Conservation (phyloP, 441 rosid genomes). For the Populus hybrid region DNA sequence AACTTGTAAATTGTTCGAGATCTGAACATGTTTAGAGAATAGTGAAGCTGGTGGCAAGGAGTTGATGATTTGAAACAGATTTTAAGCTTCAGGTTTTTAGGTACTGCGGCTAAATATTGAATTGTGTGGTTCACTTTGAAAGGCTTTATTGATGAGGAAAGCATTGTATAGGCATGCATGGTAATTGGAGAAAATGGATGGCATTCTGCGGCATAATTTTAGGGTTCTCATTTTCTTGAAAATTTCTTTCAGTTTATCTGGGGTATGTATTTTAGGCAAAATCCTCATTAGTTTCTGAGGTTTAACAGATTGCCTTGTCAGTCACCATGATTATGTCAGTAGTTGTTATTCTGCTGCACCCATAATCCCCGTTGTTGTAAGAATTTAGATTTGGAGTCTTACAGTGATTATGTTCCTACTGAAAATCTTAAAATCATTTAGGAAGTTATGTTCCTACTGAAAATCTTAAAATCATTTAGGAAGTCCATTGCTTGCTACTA, state of each 20-base stretch:
- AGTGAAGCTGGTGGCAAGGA: neutral
- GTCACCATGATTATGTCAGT: neutral
- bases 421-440: neutral
- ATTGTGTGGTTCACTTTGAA: neutral
- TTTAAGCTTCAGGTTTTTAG: neutral
- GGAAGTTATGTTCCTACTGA: neutral
- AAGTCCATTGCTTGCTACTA: neutral
- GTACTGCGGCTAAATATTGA: neutral
- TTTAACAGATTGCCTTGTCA: neutral
- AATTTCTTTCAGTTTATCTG: neutral
- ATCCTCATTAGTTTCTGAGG: neutral
- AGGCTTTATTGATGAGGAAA: neutral
- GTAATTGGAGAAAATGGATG: neutral
- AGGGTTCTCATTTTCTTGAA: neutral
- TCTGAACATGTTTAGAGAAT: neutral
- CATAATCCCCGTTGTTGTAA: neutral
- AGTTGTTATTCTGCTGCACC: neutral
- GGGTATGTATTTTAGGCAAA: neutral
- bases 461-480: neutral
- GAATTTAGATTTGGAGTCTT: neutral
- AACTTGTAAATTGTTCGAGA: neutral
- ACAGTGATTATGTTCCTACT: neutral
- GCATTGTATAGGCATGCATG: neutral
- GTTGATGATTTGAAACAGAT: neutral
- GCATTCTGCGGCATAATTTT: neutral